Evolutionary conservation across 495 filamentous ascomycete genomes (phyloP).

Genomic region (Aspergillus baeticus): DNA sequence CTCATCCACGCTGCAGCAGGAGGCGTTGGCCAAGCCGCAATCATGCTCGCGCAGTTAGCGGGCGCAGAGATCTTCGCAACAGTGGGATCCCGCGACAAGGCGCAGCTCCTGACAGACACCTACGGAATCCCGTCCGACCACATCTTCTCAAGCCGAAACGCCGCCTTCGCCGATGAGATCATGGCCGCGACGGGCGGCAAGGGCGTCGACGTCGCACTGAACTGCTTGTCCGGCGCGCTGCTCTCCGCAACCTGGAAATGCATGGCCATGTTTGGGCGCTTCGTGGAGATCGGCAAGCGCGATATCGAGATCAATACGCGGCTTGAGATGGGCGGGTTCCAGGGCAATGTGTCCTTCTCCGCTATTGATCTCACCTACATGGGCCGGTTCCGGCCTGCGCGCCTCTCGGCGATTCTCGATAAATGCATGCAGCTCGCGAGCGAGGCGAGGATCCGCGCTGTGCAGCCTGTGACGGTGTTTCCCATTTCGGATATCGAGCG

Average conservation of each 20-base stretch:
- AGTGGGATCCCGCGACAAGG: constrained; percentile 43
- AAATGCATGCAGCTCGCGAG: not conserved
- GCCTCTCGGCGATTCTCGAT: too few relatives aligned
- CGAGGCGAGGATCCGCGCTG: not conserved
- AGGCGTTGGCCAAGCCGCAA: constrained; percentile 20
- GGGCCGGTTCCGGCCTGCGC: not conserved
- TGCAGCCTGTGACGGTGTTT: too few relatives aligned
- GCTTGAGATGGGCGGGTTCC: constrained; percentile 37
- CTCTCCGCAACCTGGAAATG: constrained; percentile 50
- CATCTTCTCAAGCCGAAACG: constrained; percentile 51
- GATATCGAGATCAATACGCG: constrained; percentile 21
- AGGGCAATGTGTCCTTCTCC: constrained; percentile 28
- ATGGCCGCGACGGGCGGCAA: constrained; percentile 41
- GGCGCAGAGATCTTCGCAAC: constrained; percentile 37
- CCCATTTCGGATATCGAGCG: too few relatives aligned
- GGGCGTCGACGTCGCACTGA: constrained; percentile 53
- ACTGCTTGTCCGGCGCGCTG: constrained; percentile 48
- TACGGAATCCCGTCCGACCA: constrained; percentile 35
- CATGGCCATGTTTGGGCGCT: constrained; percentile 49
- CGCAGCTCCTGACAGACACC: constrained; percentile 24
- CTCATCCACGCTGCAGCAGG: constrained; percentile 27
- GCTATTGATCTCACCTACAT: constrained; percentile 28
- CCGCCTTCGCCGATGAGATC: constrained; percentile 43
- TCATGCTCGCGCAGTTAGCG: constrained; percentile 2
- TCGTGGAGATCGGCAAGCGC: constrained; percentile 48